Evolutionary conservation across 2,329 filamentous ascomycete genomes (phyloP), one percentile per base, ranked within the genome.

Genomic region (Colletotrichum graminicola): DNA sequence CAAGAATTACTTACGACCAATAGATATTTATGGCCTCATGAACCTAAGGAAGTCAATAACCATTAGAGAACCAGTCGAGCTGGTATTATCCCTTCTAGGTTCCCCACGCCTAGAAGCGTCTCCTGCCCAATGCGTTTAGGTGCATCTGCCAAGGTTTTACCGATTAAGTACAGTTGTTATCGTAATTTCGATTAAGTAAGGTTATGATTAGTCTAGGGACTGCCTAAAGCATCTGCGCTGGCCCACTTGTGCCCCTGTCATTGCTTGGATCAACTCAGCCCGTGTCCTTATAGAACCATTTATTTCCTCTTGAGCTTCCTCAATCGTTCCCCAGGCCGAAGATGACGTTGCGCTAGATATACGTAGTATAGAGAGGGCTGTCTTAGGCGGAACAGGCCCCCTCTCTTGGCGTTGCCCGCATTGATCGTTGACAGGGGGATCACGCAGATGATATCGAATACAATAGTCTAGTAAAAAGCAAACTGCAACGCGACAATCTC

Each of bases 391-490:
- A 29, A 29, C 29, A 29, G 29, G 29, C 29, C 29, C 2, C 29
- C 29, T 2, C 2, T 29, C 29, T 29, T 18, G 23, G n/a, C 56
- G 39, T 21, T 36, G 43, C 18, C 26, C 34, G 32, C 39, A 26
- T 62, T 39, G 39, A 34, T 54, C 39, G 43, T 34, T 10, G 5
- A 26, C 36, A 12, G 52, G 18, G 57, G n/a, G 16, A 62, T 45
- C 29, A 52, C 54, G 63, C 57, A 71, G 64, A 63, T 71, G 63
- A 8, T 41, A 71, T 57, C 21, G 5, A 36, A 57, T 26, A 62
- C 57, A 62, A 63, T 5, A 55, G 36, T 49, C 41, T 63, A 71
- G 62, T 54, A 45, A 71, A 67, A 71, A 12, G 64, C 18, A 52
- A 66, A 47, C 26, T 16, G 34, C 43, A 23, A n/a, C n/a, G 49